Evolutionary conservation across 1,284 basidiomycete genomes (phyloP).

Genomic region (Ustilago tritici): DNA sequence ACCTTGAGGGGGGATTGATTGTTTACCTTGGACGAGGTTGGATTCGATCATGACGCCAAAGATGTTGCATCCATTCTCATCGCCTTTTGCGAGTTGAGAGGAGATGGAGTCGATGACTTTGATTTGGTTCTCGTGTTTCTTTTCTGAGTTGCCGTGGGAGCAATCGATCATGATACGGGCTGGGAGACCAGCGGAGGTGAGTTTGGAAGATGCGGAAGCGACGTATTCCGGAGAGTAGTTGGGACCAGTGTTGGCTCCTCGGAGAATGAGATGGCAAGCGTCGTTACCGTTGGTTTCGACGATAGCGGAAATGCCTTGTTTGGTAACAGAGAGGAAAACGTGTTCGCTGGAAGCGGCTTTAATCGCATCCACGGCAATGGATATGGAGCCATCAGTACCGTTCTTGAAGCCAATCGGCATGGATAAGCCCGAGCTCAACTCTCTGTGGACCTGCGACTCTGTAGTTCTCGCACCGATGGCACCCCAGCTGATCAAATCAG

Average conservation of each 20-base stretch:
- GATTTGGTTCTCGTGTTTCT: constrained; percentile 75
- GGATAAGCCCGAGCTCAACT: constrained; percentile 83
- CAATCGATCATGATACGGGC: constrained; percentile 77
- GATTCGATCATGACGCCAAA: constrained; percentile 99
- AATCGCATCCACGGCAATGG: constrained; percentile 91
- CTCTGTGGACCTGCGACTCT: constrained; percentile 93
- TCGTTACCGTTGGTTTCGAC: constrained; percentile 69
- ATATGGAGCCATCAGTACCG: constrained; percentile 70
- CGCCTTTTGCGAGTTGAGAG: constrained; percentile 53
- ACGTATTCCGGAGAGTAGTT: constrained; percentile 65
- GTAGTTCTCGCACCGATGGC: constrained; percentile 84
- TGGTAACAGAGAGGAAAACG: constrained; percentile 97
- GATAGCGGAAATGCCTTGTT: constrained; percentile 76
- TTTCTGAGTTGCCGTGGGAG: constrained; percentile 79
- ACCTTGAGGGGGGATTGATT: constrained; percentile 59
- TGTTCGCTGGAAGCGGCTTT: constrained; percentile 89
- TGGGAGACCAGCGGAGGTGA: constrained; percentile 51
- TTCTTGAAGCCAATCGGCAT: constrained; percentile 87
- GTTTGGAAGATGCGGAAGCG: constrained; percentile 44
- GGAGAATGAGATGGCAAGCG: constrained; percentile 68
- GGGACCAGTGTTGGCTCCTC: constrained; percentile 67
- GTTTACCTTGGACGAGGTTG: constrained; percentile 78
- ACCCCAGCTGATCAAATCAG: constrained; percentile 95
- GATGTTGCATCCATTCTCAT: constrained; percentile 73
- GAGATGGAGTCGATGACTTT: constrained; percentile 74